A percentile compares a stretch with the other conserved stretches of the same genome.
Evolutionary conservation across 805 yeast species (phyloP).

Genomic region (Zygosaccharomyces gambellarensis): DNA sequence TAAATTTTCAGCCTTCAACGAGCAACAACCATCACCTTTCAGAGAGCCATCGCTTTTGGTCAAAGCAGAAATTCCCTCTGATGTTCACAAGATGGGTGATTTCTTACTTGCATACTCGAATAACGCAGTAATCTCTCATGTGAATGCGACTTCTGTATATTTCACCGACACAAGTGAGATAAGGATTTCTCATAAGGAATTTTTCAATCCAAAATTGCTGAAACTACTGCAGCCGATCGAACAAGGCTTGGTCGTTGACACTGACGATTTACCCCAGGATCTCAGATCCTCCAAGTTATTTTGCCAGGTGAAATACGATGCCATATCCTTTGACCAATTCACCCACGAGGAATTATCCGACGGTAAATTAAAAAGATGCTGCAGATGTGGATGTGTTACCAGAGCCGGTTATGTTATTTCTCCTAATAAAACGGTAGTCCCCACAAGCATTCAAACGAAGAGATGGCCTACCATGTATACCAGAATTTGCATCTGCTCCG

Average conservation of each 20-base stretch:
- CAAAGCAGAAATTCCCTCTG: conserved; percentile 58
- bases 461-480: conserved; percentile 37
- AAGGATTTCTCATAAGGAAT: conserved; percentile 29
- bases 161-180: conserved; percentile 32
- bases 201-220: conserved; percentile 30
- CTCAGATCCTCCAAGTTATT: conserved; percentile 32
- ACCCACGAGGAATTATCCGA: conserved; percentile 18
- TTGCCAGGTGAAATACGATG: conserved; percentile 34
- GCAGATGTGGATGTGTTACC: conserved; percentile 50
- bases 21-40: conserved; percentile 24
- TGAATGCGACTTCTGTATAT: conserved; percentile 29
- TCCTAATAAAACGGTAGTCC: conserved; percentile 33
- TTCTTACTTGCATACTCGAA: conserved; percentile 28
- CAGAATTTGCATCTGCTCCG: conserved; percentile 35
- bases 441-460: conserved; percentile 32
- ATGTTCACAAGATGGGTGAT: conserved; percentile 29
- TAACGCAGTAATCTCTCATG: conserved; percentile 28
- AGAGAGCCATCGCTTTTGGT: conserved; percentile 42
- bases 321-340: conserved; percentile 31
- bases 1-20: conserved; percentile 28
- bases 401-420: conserved; percentile 34
- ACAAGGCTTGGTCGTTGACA: conserved; percentile 45
- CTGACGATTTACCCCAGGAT: conserved; percentile 46
- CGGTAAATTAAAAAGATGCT: conserved; percentile 41
- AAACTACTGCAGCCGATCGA: conserved; percentile 36